Evolutionary conservation across 2,329 filamentous ascomycete genomes (phyloP).

Genomic region (Colletotrichum zoysiae): DNA sequence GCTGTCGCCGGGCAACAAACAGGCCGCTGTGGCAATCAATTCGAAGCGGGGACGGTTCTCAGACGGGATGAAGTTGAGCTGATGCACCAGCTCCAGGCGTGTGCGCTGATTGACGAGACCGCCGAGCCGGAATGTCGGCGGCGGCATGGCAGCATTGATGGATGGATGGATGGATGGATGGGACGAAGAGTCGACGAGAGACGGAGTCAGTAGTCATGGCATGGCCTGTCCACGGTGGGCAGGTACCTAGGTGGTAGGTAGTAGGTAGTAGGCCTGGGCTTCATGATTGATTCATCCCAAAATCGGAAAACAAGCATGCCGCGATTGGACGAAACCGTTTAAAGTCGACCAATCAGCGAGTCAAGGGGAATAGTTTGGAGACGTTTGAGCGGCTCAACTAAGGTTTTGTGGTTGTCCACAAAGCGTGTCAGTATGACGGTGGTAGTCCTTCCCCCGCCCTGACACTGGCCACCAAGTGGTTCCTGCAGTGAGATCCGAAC

Average conservation of each 20-base stretch:
- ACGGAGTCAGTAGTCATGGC: no score
- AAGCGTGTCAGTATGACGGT: neutral
- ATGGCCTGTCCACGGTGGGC: neutral
- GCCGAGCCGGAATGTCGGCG: constrained; percentile 30
- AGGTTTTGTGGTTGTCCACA: constrained; percentile 36
- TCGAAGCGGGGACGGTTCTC: neutral
- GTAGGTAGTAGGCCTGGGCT: neutral
- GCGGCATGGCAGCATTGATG: neutral
- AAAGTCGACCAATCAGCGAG: neutral
- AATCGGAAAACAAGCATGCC: neutral
- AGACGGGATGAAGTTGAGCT: constrained; percentile 21
- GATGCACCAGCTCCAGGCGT: neutral
- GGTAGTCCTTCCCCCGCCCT: neutral
- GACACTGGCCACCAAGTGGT: neutral
- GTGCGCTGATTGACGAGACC: neutral
- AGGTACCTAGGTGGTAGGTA: no score
- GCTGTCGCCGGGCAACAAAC: neutral
- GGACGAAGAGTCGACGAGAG: neutral
- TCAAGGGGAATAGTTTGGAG: neutral
- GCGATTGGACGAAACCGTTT: neutral
- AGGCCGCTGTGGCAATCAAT: neutral
- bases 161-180: neutral
- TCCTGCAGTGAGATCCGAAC: neutral
- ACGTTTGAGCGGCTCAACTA: constrained; percentile 42
- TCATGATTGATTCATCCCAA: neutral